Evolutionary conservation across 257 asterid species (phyloP).

Genomic region (Nicotiana sylvestris): DNA sequence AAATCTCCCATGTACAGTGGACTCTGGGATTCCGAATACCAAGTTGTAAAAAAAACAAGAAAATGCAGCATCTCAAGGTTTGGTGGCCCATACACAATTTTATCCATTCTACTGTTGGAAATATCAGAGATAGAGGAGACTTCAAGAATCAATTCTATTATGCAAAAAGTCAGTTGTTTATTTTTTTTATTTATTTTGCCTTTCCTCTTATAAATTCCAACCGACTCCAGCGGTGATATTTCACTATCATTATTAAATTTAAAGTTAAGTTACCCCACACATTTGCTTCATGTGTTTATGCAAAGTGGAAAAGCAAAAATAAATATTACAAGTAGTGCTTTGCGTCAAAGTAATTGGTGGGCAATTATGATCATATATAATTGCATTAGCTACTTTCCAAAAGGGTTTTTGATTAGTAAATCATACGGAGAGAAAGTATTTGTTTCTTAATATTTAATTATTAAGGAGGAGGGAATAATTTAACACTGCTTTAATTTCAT

Average conservation of each 20-base stretch:
- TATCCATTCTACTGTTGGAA: not conserved
- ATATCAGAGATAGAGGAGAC: not conserved
- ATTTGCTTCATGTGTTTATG: not conserved
- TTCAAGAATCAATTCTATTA: not conserved
- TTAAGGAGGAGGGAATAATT: not conserved
- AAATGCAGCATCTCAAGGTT: not conserved
- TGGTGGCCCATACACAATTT: slow-evolving; percentile 2
- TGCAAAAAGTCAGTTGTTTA: not conserved
- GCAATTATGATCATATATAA: not conserved
- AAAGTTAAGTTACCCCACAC: not conserved
- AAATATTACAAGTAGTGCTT: not conserved
- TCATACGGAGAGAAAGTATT: not conserved
- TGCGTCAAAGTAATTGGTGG: not conserved
- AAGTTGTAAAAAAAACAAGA: not conserved
- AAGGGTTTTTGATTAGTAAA: not conserved
- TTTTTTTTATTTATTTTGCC: not conserved
- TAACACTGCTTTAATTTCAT: not conserved
- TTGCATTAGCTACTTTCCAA: not conserved
- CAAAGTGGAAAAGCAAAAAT: not conserved
- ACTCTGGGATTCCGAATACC: not conserved
- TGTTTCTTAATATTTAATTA: not conserved
- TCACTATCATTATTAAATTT: not conserved
- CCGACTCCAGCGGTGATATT: not conserved
- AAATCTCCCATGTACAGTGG: too few species aligned
- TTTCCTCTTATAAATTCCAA: not conserved